These are phyloP conservation scores for Parvularia atlantis DNA, from an alignment of 78 protist genomes.

Conservation along the genomic window DNA sequence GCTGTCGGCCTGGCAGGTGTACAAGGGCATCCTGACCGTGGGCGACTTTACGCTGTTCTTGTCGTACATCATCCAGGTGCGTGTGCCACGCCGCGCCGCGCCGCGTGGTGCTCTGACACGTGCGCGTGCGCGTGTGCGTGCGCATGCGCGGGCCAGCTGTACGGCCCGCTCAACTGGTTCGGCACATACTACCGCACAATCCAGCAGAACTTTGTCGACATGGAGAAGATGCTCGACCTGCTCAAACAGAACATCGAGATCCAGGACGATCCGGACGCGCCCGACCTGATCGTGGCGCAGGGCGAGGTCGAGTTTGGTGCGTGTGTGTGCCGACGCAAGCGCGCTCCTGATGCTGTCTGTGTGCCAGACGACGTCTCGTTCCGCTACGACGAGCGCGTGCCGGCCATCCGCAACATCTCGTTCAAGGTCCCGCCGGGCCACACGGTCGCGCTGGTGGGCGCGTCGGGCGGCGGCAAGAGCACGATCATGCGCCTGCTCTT, in stretches of 20 bases:
- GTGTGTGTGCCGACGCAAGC: no score
- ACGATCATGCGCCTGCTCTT: constrained; percentile 40
- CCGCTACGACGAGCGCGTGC: constrained; percentile 11
- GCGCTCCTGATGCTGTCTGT: no score
- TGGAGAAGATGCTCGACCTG: constrained; percentile 44
- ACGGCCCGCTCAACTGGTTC: constrained; percentile 57
- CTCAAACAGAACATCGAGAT: constrained; percentile 19
- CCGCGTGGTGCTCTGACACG: no score
- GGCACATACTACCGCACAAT: constrained; percentile 44
- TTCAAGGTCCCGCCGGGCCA: constrained; percentile 52
- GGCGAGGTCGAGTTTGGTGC: no score
- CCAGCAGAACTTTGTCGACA: constrained; percentile 2
- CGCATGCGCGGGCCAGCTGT: no score
- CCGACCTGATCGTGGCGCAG: neutral
- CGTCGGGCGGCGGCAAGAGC: constrained; percentile 60
- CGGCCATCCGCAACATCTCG: constrained; percentile 18
- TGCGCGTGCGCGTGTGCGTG: constrained; percentile 30
- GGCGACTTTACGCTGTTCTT: constrained; percentile 29
- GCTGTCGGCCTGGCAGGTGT: constrained; percentile 1
- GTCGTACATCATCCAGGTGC: constrained; percentile 5
- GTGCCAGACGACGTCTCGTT: constrained; percentile 29
- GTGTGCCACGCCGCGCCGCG: no score
- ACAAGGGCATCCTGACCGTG: neutral
- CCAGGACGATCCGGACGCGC: constrained; percentile 6
- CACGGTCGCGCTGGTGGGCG: constrained; percentile 86